Conservation (phyloP, 2,329 filamentous ascomycete species). For the Colletotrichum sp. region DNA sequence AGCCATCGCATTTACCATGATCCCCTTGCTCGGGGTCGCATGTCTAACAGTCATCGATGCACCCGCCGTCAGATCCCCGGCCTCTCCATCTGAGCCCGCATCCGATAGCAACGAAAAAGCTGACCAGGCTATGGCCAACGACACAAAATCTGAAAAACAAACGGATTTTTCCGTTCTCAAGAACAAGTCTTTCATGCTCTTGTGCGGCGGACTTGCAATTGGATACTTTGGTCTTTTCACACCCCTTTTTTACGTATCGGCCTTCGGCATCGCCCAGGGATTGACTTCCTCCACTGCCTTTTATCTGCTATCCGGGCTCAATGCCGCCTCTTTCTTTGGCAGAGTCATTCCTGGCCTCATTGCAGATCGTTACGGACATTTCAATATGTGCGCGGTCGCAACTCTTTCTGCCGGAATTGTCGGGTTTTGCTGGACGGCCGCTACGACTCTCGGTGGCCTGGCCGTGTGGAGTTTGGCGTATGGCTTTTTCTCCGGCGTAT, state of each 20-base stretch:
- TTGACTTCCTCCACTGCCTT: constrained; percentile 59
- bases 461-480: constrained; percentile 49
- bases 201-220: neutral
- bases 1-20: neutral
- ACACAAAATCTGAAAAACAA: neutral
- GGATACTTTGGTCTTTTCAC: constrained; percentile 48
- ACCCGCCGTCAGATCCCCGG: neutral
- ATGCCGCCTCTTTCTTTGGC: constrained; percentile 59
- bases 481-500: constrained; percentile 50
- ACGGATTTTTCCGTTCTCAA: constrained; percentile 21
- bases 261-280: constrained; percentile 53
- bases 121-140: neutral
- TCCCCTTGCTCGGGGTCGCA: neutral
- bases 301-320: constrained; percentile 67
- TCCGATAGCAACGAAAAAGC: neutral
- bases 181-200: constrained; percentile 4
- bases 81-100: neutral
- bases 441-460: constrained; percentile 44
- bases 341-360: constrained; percentile 57
- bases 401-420: constrained; percentile 37
- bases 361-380: constrained; percentile 53
- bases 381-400: constrained; percentile 41
- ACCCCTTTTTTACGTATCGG: constrained; percentile 59
- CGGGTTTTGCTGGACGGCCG: constrained; percentile 49
- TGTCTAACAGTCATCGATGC: constrained; percentile 24